Evolutionary conservation across 768 basidiomycete genomes (phyloP).

Genomic region (Lentinula aciculospora): DNA sequence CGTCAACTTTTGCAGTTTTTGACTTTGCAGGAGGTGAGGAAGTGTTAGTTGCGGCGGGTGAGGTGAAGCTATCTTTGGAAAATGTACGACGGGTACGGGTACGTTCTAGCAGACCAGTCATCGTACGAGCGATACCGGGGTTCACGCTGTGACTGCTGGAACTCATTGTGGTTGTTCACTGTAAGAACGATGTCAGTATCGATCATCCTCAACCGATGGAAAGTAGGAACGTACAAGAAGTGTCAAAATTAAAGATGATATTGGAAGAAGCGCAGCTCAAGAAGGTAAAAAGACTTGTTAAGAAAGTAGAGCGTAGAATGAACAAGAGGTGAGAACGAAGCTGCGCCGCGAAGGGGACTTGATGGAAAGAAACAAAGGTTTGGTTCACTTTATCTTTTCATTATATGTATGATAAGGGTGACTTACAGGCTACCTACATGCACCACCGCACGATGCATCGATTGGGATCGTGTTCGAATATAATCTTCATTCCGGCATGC

Average conservation of each 20-base stretch:
- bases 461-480: not conserved
- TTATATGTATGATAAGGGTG: not conserved
- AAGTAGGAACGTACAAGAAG: not conserved
- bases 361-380: not conserved
- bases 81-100: slow-evolving; percentile 8
- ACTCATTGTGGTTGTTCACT: not conserved
- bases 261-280: not conserved
- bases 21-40: not conserved
- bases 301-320: not conserved
- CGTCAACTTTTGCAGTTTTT: not conserved
- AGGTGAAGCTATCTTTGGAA: slow-evolving; percentile 1
- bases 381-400: not conserved
- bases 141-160: not conserved
- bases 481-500: not conserved
- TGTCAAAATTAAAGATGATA: not conserved
- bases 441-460: not conserved
- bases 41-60: not conserved
- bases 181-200: not conserved
- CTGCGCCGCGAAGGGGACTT: not conserved
- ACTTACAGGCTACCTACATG: not conserved
- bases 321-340: not conserved
- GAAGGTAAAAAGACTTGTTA: not conserved
- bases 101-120: slow-evolving; percentile 5
- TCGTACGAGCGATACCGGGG: slow-evolving; percentile 2
- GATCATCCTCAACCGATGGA: not conserved